Base-by-base conservation (phyloP, 2,329 filamentous ascomycete species). In the Dendrostoma leiphaemia region DNA sequence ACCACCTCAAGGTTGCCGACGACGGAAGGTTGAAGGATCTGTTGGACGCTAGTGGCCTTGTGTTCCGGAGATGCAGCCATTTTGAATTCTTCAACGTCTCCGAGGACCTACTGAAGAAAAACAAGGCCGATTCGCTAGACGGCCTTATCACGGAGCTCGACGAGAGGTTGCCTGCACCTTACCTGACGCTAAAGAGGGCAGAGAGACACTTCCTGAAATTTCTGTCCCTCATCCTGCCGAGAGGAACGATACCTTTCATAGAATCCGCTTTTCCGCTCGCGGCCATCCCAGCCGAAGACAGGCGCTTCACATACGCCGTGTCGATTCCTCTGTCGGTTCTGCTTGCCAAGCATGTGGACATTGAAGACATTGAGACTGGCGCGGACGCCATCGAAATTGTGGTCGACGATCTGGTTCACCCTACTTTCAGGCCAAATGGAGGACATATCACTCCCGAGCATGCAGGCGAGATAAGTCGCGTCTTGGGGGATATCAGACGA, bases 31-130 rank as follows among this genome's bases (percentile, higher is more conserved):
- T 86, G 2, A 72, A 76, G 40, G 81, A 81, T 43, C 74, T 90
- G 6, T 69, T 89, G 24, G 75, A 78, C 17, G 77, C 79, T 13
- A 82, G 79, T 59, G 77, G 75, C 21, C 72, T 77, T 2, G 78
- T 88, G 15, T 84, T 89, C 61, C 77, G 85, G 46, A 77, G 76
- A 2, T 89, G 85, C 64, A 86, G 85, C 10, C 91, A 89, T 61
- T 81, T 88, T 58, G 88, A 91, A 64, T 92, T 90, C 66, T 90
- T 85, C 73, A 91, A 91, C 61, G 73, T 89, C 15, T 85, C 85
- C 2, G 86, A 90, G 63, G 55, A 58, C 26, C 21, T 58, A 37
- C 29, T 37, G 6, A 52, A 58, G 32, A 58, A 45, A 37, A 74
- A 71, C 17, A 65, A 65, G 5, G 64, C 70, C 40, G 64, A 61